Conservation (phyloP, 768 basidiomycete genomes). For the Lactarius sanguifluus region DNA sequence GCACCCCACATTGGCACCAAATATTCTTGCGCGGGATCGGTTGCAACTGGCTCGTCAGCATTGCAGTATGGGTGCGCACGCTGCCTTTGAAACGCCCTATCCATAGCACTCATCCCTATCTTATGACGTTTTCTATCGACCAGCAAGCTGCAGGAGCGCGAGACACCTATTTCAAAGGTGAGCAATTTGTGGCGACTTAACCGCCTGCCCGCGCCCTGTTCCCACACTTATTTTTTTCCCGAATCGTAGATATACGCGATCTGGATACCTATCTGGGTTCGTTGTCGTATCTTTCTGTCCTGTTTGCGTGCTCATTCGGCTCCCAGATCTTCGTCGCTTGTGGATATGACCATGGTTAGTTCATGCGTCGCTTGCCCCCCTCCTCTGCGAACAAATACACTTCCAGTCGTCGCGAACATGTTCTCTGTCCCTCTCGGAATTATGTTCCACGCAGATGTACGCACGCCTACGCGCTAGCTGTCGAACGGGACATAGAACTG, state of each 20-base stretch:
- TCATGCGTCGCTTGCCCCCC: not conserved
- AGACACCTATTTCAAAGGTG: constrained; percentile 70
- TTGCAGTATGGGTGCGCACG: constrained; percentile 66
- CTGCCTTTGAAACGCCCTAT: not conserved
- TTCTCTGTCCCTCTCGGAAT: constrained; percentile 69
- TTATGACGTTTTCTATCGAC: not conserved
- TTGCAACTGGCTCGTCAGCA: constrained; percentile 74
- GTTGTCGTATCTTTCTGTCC: constrained; percentile 16
- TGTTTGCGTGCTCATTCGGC: not conserved
- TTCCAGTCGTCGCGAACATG: constrained; percentile 70
- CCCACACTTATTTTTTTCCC: not conserved
- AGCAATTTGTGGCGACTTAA: not conserved
- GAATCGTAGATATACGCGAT: constrained; percentile 50
- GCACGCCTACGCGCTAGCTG: constrained; percentile 28
- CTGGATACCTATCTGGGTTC: constrained; percentile 77
- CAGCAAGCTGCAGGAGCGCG: constrained; percentile 70
- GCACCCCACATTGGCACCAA: constrained; percentile 66
- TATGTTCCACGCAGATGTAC: constrained; percentile 64
- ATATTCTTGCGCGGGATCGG: constrained; percentile 73
- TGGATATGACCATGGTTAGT: constrained; percentile 66
- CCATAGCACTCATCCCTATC: not conserved
- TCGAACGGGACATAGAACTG: not conserved
- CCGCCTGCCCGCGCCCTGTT: not conserved
- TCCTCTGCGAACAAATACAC: not conserved
- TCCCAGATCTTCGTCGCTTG: constrained; percentile 66